Conservation (phyloP, 768 basidiomycete species). For the Calvatia gigantea region DNA sequence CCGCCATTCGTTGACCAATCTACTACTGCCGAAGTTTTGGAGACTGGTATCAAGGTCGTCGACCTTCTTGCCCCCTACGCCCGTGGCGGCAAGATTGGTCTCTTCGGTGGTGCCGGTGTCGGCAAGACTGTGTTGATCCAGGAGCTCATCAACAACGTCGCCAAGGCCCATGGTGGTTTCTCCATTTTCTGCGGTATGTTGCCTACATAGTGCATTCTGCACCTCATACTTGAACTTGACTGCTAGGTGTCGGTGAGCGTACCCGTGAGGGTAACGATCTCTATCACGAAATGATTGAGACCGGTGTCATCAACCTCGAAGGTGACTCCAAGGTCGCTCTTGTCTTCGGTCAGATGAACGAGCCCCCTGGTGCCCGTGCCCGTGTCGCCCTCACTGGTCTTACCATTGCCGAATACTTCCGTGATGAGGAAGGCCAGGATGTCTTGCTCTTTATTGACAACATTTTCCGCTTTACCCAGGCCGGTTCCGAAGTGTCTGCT, state of each 20-base stretch:
- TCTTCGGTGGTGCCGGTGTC: conserved; percentile 99
- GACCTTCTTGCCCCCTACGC: conserved; percentile 99
- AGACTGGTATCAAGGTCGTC: conserved; percentile 99
- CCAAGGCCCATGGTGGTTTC: conserved; percentile 99
- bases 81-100: conserved; percentile 99
- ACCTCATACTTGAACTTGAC: conserved; percentile 4
- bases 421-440: conserved; percentile 99
- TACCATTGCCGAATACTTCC: conserved; percentile 99
- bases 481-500: conserved; percentile 99
- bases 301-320: conserved; percentile 99
- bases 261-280: conserved; percentile 99
- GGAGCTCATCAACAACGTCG: conserved; percentile 99
- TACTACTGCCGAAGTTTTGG: conserved; percentile 96
- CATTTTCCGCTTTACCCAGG: conserved; percentile 99
- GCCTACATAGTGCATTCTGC: background rate
- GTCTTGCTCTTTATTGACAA: conserved; percentile 99
- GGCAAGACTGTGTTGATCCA: conserved; percentile 99
- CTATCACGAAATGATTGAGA: conserved; percentile 99
- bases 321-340: conserved; percentile 99
- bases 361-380: conserved; percentile 99
- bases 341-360: conserved; percentile 99
- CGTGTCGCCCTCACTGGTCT: conserved; percentile 99
- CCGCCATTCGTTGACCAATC: conserved; percentile 98
- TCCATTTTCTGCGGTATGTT: conserved; percentile 93
- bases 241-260: conserved; percentile 95